These are phyloP conservation scores for Tricholoma terreum DNA, from an alignment of 768 basidiomycete species.

Conservation along the genomic window DNA sequence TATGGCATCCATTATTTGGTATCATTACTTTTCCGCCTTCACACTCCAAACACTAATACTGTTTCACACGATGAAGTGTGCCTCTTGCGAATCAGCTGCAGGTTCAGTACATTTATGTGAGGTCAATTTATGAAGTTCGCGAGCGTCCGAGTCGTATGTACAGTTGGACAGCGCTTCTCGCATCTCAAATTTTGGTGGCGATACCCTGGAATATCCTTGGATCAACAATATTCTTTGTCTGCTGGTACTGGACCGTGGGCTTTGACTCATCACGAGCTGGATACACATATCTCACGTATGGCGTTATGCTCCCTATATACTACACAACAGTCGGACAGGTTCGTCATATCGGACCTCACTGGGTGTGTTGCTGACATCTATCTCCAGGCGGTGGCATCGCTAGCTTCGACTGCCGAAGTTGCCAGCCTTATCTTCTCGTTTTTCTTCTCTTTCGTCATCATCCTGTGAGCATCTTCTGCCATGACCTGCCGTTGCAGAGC, in stretches of 20 bases:
- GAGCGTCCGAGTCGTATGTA: slow-evolving; percentile 66
- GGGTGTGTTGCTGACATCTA: slow-evolving; percentile 27
- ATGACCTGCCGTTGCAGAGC: background rate
- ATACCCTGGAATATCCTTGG: slow-evolving; percentile 67
- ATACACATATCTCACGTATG: slow-evolving; percentile 55
- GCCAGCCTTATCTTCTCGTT: slow-evolving; percentile 55
- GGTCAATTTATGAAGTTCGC: slow-evolving; percentile 64
- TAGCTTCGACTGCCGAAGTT: slow-evolving; percentile 58
- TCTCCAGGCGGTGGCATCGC: slow-evolving; percentile 53
- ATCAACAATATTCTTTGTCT: slow-evolving; percentile 51
- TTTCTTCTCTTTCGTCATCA: slow-evolving; percentile 60
- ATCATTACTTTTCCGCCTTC: slow-evolving; percentile 26
- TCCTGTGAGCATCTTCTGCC: slow-evolving; percentile 41
- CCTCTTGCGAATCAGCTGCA: slow-evolving; percentile 64
- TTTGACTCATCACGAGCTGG: slow-evolving; percentile 51
- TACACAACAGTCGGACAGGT: slow-evolving; percentile 61
- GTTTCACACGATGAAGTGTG: slow-evolving; percentile 24
- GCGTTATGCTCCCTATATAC: slow-evolving; percentile 57
- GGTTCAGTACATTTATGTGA: slow-evolving; percentile 56
- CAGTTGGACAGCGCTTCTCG: slow-evolving; percentile 57
- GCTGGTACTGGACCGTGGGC: slow-evolving; percentile 44
- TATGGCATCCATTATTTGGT: slow-evolving; percentile 44
- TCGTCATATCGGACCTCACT: background rate
- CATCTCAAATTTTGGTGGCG: slow-evolving; percentile 54
- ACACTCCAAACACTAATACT: too few relatives aligned